phyloP scores from a whole-genome alignment of 2,329 filamentous ascomycete species.

The Aspergillus neoniger region DNA sequence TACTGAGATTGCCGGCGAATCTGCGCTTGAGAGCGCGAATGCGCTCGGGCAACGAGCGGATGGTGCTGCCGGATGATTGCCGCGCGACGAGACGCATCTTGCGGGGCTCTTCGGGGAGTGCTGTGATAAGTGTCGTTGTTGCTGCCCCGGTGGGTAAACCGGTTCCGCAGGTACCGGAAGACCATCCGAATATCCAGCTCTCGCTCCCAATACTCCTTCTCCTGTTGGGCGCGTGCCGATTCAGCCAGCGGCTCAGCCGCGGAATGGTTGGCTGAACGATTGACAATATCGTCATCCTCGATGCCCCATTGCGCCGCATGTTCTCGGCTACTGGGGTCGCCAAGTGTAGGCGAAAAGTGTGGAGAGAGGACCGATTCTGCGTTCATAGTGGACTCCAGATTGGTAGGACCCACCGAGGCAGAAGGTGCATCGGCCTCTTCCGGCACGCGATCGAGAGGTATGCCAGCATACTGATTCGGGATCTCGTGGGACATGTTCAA shows the following conservation, averaged over 20 bases:
- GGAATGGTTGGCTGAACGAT: conserved; percentile 9
- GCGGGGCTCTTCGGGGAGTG: conserved; percentile 46
- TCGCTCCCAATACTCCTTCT: conserved; percentile 85
- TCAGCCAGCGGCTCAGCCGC: conserved; percentile 35
- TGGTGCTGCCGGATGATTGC: conserved; percentile 87
- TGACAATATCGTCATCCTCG: conserved; percentile 56
- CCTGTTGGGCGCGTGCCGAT: conserved; percentile 50
- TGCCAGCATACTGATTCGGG: conserved; percentile 74
- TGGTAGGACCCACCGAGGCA: conserved; percentile 19
- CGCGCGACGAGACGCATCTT: conserved; percentile 72
- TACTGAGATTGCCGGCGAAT: conserved; percentile 54
- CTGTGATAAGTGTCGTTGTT: conserved; percentile 37
- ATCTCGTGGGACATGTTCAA: conserved; percentile 61
- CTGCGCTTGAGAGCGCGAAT: conserved; percentile 50
- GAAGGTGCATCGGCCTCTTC: conserved; percentile 26
- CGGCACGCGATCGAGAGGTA: conserved; percentile 54
- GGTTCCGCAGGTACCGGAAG: conserved; percentile 79
- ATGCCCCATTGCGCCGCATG: conserved; percentile 67
- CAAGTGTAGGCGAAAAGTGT: conserved; percentile 54
- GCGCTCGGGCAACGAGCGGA: conserved; percentile 70
- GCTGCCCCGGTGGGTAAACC: conserved; percentile 61
- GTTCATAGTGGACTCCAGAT: conserved; percentile 25
- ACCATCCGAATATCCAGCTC: conserved; percentile 89
- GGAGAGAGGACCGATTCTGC: conserved; percentile 39
- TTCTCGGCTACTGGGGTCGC: conserved; percentile 39